Conservation (phyloP, 2,329 filamentous ascomycete species). For the Rhytidhysteron rufulum region DNA sequence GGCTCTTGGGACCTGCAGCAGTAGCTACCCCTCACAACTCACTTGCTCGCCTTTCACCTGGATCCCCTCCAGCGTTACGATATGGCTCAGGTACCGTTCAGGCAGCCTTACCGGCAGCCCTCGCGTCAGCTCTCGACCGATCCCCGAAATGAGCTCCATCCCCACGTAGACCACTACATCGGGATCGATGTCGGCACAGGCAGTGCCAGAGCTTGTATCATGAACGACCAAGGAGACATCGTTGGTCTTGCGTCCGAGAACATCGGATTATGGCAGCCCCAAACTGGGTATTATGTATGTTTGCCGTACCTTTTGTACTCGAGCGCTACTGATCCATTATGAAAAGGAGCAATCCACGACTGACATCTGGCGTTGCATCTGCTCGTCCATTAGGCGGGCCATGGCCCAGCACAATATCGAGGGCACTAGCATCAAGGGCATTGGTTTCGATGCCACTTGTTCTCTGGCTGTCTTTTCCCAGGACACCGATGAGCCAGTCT, state of each 20-base stretch:
- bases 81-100: constrained; percentile 25
- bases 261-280: constrained; percentile 51
- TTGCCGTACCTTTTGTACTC: background rate
- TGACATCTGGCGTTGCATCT: constrained; percentile 96
- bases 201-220: constrained; percentile 91
- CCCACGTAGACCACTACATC: constrained; percentile 62
- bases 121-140: constrained; percentile 48
- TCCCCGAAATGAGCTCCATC: constrained; percentile 54
- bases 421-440: constrained; percentile 71
- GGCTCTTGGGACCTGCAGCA: background rate
- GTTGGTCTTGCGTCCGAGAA: constrained; percentile 54
- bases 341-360: constrained; percentile 90
- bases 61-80: constrained; percentile 5
- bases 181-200: constrained; percentile 97
- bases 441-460: constrained; percentile 98
- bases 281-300: constrained; percentile 52
- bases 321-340: background rate
- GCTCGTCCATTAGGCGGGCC: constrained; percentile 77
- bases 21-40: constrained; percentile 1
- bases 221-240: constrained; percentile 88
- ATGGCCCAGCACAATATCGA: constrained; percentile 79
- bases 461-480: constrained; percentile 86
- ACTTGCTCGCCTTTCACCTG: background rate
- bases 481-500: constrained; percentile 84
- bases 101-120: constrained; percentile 24